A percentile compares a stretch with the other conserved stretches of the same genome.
These are phyloP conservation scores for Colletotrichum graminicola DNA, from an alignment of 2,329 filamentous ascomycete genomes.

Conservation along the genomic window DNA sequence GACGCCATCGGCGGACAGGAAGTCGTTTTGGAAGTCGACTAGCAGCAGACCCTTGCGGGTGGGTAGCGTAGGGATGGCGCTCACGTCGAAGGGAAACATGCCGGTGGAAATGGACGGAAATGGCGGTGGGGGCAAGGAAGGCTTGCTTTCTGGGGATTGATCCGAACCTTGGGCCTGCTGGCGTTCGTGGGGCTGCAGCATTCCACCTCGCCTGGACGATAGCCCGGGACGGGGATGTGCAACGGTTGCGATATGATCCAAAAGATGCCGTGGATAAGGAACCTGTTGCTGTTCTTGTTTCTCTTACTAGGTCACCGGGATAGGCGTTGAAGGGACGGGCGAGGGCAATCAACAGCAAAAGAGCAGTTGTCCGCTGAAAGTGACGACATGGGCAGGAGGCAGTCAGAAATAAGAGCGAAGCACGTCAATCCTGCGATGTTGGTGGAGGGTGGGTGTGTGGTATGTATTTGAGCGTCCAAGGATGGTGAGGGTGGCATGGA, in stretches of 20 bases:
- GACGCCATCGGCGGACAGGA: constrained; percentile 76
- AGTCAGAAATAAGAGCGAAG: background rate
- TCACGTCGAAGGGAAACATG: constrained; percentile 70
- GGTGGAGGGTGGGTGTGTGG: background rate
- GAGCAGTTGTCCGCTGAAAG: background rate
- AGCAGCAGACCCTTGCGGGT: constrained; percentile 80
- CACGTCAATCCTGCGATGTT: background rate
- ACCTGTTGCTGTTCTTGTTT: background rate
- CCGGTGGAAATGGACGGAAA: constrained; percentile 29
- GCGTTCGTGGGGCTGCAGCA: background rate
- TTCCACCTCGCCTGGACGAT: background rate
- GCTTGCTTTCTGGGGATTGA: background rate
- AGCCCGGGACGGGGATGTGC: background rate
- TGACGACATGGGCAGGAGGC: background rate
- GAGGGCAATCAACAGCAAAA: background rate
- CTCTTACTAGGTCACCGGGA: background rate
- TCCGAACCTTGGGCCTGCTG: background rate
- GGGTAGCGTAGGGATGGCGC: constrained; percentile 66
- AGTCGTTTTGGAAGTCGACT: constrained; percentile 92
- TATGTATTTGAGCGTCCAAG: background rate
- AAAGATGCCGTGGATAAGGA: background rate
- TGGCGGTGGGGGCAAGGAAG: constrained; percentile 3
- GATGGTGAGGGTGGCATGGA: background rate
- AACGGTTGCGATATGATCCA: background rate
- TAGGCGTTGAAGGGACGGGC: background rate